phyloP scores from a whole-genome alignment of 768 basidiomycete genomes.

The Lentinus brumalis region DNA sequence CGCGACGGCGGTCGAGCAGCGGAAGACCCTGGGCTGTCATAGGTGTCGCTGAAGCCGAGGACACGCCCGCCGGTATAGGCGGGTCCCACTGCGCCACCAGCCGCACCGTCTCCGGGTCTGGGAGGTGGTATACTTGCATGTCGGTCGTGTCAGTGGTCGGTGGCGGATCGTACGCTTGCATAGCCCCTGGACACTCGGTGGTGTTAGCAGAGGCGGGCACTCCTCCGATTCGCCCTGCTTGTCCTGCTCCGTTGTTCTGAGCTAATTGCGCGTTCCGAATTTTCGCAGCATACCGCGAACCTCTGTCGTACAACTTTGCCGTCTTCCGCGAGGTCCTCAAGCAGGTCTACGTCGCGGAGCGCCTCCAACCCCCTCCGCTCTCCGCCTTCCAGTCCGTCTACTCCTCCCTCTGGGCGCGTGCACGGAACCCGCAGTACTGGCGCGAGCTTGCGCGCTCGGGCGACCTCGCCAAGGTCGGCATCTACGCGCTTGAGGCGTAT shows the following conservation, averaged over 20 bases:
- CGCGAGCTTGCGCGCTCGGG: conserved; percentile 60
- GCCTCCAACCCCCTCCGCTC: conserved; percentile 66
- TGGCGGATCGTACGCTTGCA: too few relatives aligned
- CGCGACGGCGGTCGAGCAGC: too few relatives aligned
- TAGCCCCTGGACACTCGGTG: too few relatives aligned
- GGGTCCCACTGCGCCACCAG: too few relatives aligned
- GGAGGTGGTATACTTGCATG: too few relatives aligned
- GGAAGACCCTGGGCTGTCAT: too few relatives aligned
- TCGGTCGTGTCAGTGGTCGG: too few relatives aligned
- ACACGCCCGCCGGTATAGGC: too few relatives aligned
- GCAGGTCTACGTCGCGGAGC: conserved; percentile 55
- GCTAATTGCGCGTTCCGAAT: background rate
- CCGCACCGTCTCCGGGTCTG: too few relatives aligned
- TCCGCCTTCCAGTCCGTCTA: conserved; percentile 60
- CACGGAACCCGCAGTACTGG: conserved; percentile 61
- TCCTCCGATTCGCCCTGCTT: too few relatives aligned
- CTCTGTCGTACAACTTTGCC: conserved; percentile 75
- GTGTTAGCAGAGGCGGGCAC: too few relatives aligned
- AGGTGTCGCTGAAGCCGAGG: too few relatives aligned
- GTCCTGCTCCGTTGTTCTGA: background rate
- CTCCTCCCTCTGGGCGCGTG: conserved; percentile 62
- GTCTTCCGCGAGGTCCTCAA: conserved; percentile 72
- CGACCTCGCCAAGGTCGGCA: conserved; percentile 64
- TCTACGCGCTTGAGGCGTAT: conserved; percentile 87
- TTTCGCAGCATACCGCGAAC: conserved; percentile 72